Conservation (phyloP, 495 filamentous ascomycete genomes). For the Lasiosphaeriaceae sp. region DNA sequence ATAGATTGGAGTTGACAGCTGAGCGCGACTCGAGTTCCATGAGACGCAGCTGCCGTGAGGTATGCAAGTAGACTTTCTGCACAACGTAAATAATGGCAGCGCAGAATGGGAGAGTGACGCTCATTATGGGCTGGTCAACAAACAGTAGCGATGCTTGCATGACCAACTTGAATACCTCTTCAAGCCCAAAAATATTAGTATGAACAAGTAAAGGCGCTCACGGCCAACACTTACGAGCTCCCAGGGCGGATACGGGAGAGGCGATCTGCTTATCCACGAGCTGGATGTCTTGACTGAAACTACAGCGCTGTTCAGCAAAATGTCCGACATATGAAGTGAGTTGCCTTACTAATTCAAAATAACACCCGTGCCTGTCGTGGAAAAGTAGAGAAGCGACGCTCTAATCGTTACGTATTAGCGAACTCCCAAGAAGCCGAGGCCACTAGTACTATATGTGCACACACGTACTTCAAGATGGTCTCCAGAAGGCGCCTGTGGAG, state of each 20-base stretch:
- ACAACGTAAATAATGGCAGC: slow-evolving; percentile 44
- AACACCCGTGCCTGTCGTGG: slow-evolving; percentile 19
- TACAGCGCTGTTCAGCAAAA: slow-evolving; percentile 4
- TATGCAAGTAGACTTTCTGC: slow-evolving; percentile 60
- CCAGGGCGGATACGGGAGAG: slow-evolving; percentile 19
- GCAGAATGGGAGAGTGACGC: slow-evolving; percentile 30
- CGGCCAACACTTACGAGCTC: slow-evolving; percentile 13
- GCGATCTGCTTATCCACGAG: slow-evolving; percentile 54
- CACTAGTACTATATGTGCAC: neutral
- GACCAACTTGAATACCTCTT: slow-evolving; percentile 26
- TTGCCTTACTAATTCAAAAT: slow-evolving; percentile 25
- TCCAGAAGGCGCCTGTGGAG: slow-evolving; percentile 15
- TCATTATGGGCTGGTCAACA: slow-evolving; percentile 41
- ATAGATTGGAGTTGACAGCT: slow-evolving; percentile 56
- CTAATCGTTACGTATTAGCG: neutral
- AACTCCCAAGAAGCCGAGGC: neutral
- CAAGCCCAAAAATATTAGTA: neutral
- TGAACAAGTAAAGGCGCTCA: neutral
- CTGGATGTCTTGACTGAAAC: slow-evolving; percentile 60
- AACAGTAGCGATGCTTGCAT: slow-evolving; percentile 37
- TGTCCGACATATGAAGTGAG: slow-evolving; percentile 6
- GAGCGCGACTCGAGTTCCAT: slow-evolving; percentile 61
- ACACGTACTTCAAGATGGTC: slow-evolving; percentile 16
- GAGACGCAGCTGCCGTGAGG: slow-evolving; percentile 60
- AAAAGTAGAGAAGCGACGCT: slow-evolving; percentile 26